Base-by-base conservation (phyloP, 768 basidiomycete species). In the Pulveroboletus sp. region DNA sequence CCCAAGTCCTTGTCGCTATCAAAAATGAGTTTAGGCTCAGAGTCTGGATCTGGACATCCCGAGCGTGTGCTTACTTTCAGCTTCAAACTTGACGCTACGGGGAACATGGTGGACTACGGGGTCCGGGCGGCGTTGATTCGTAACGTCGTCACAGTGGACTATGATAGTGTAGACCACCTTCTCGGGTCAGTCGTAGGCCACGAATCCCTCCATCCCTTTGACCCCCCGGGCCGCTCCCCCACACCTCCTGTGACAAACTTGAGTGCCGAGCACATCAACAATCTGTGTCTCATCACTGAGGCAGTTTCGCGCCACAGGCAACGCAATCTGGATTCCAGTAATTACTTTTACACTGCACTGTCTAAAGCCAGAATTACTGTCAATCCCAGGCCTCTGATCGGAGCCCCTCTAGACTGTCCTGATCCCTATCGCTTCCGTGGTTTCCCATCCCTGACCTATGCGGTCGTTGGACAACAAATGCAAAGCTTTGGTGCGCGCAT, bases 61-160 rank as follows among this genome's bases (percentile, higher is more conserved):
- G 82, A 86, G 57, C 77, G 75, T 6, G 84, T 84, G 2, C 57
- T 99, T 55, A 85, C 91, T 0, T 92, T 97, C 69, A 95, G 93
- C 51, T 74, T 76, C 45, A 85, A 84, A 57, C 52, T 97, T 8
- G 76, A 82, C 52, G 54, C 68, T 0, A 54, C 63, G 3, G 90
- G 91, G 0, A 73, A 81, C n/a, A 75, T 95, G 33, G 57, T 80
- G 10, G 90, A 94, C 48, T 76, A 79, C 57, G 73, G 75, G 52
- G 78, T 96, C 30, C 76, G 81, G 9, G 79, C 89, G 2, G 90
- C 86, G 3, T 58, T 93, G 47, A 71, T 96, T 43, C 79, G 80
- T 39, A 89, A 93, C 50, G 68, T 93, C 46, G 62, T 75, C 39
- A 66, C 71, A 14, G 56, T 87, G 43, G 78, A 76, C 30, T 99